Percentiles rank a stretch among this genome's conserved stretches.
phyloP scores from a whole-genome alignment of 169 alveolate genomes.

The Eimeria nieschulzi region DNA sequence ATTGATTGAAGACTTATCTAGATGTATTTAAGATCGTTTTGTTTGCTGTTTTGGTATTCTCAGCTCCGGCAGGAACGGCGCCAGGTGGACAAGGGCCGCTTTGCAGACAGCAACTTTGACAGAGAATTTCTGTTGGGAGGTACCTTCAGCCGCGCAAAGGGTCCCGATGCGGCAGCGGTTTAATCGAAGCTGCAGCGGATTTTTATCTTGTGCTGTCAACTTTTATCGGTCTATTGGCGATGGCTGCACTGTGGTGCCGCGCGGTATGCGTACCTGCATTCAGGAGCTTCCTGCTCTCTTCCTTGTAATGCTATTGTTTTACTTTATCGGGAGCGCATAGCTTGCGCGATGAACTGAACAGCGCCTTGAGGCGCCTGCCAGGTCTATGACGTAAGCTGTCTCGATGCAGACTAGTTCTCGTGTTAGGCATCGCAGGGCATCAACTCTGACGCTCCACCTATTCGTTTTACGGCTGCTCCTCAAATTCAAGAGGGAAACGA shows the following conservation, averaged over 20 bases:
- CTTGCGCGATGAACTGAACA: conserved; percentile 15
- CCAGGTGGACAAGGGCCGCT: conserved; percentile 75
- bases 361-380: conserved; percentile 55
- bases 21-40: not conserved
- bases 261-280: not conserved
- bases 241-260: conserved; percentile 18
- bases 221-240: conserved; percentile 10
- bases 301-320: conserved; percentile 8
- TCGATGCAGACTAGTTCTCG: not conserved
- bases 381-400: too few species aligned
- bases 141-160: conserved; percentile 73
- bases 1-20: not conserved
- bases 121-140: conserved; percentile 69
- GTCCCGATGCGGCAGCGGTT: conserved; percentile 64
- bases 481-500: not conserved
- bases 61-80: conserved; percentile 76
- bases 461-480: conserved; percentile 16
- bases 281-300: not conserved
- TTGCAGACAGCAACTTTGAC: conserved; percentile 70
- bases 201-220: not conserved
- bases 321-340: not conserved
- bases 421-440: not conserved
- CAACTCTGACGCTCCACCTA: conserved; percentile 16
- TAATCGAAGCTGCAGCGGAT: not conserved
- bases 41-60: not conserved